phyloP scores from a whole-genome alignment of 441 rosid species.

The Erodium texanum region DNA sequence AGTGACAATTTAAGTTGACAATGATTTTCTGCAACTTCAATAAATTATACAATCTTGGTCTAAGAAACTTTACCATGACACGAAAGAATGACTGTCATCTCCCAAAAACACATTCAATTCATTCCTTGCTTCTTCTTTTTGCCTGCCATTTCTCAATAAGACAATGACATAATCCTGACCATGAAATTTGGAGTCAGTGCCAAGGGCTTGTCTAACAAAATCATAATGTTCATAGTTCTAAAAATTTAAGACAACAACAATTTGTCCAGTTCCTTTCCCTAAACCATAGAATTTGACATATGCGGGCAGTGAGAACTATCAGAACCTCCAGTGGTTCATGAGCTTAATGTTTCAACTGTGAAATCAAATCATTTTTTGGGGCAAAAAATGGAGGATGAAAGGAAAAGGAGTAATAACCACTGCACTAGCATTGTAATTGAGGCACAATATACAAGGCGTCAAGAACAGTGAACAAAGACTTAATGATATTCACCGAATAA shows the following conservation, averaged over 20 bases:
- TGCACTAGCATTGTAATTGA: background rate
- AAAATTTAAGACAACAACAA: background rate
- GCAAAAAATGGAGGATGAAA: background rate
- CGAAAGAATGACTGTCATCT: constrained; percentile 81
- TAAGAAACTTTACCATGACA: constrained; percentile 52
- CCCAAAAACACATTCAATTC: constrained; percentile 87
- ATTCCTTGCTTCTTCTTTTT: constrained; percentile 72
- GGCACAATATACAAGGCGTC: background rate
- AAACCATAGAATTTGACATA: background rate
- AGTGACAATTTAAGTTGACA: constrained; percentile 8
- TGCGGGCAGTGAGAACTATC: background rate
- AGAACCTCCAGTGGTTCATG: background rate
- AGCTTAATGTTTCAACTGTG: background rate
- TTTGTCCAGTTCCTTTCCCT: background rate
- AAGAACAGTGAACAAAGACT: background rate
- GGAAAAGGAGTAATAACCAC: background rate
- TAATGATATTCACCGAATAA: background rate
- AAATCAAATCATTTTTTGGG: background rate
- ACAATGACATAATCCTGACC: constrained; percentile 92
- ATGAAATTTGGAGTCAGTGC: constrained; percentile 15
- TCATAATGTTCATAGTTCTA: background rate
- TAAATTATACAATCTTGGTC: background rate
- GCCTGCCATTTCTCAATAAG: constrained; percentile 78
- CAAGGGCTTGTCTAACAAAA: too few species aligned
- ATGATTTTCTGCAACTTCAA: background rate